Conservation (phyloP, 495 filamentous ascomycete species). For the Filosporella fistucella region DNA sequence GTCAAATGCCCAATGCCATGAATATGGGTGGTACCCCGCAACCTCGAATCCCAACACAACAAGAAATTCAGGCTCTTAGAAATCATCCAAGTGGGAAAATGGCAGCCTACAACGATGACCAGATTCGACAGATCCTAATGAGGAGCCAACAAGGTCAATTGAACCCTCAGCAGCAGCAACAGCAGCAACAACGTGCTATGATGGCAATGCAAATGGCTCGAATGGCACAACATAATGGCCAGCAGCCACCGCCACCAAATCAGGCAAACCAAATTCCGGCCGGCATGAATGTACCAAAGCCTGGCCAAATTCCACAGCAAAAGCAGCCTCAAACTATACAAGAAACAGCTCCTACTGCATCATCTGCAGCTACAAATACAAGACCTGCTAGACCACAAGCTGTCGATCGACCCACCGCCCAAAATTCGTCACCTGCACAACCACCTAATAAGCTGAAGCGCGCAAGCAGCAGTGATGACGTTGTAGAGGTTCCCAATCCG, state of each 20-base stretch:
- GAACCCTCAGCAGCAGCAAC: constrained; percentile 33
- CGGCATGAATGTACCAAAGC: neutral
- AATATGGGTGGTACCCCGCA: constrained; percentile 24
- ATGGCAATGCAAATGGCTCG: constrained; percentile 17
- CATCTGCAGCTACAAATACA: constrained; percentile 7
- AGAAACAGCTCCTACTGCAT: constrained; percentile 2
- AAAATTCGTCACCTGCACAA: constrained; percentile 23
- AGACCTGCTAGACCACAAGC: constrained; percentile 13
- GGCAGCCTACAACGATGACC: constrained; percentile 45
- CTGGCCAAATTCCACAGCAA: constrained; percentile 6
- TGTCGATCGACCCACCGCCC: constrained; percentile 10
- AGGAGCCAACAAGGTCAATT: constrained; percentile 23
- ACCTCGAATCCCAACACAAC: constrained; percentile 32
- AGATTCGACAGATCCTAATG: constrained; percentile 37
- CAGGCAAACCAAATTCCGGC: constrained; percentile 6
- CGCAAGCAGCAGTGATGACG: constrained; percentile 54
- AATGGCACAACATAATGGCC: constrained; percentile 7
- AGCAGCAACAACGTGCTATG: constrained; percentile 29
- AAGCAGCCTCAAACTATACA: constrained; percentile 10
- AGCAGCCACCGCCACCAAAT: constrained; percentile 12
- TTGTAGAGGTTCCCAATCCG: constrained; percentile 49
- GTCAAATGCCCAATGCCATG: constrained; percentile 10
- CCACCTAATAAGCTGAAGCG: constrained; percentile 47
- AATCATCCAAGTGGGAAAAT: constrained; percentile 33
- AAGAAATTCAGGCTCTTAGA: constrained; percentile 43